Evolutionary conservation across 805 yeast species (phyloP), one percentile per base, ranked within the genome.

Genomic region (Komagataella mondaviorum): DNA sequence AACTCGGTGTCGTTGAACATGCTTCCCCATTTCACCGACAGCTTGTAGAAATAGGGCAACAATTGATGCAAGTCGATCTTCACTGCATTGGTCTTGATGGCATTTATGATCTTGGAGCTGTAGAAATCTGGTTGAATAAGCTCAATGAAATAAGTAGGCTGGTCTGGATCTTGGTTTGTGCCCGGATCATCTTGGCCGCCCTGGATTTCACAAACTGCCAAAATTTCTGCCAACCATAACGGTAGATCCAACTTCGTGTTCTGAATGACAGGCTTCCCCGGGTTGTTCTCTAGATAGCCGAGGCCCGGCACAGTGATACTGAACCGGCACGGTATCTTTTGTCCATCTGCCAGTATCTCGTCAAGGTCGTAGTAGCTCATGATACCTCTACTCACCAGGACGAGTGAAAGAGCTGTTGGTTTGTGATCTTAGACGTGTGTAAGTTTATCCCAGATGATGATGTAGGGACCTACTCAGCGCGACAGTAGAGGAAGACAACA

Each of bases 201-300:
- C 14, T 53, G 51, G 6, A 54, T 72, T 59, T 56, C 66, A 58
- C 68, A 64, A 17, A 77, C 69, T 0, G 96, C 96, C 36, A 90
- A 67, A 1, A 85, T 76, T 53, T 82, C 82, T 0, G 96, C 95
- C 45, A 91, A 66, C 98, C 98, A 91, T 24, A 89, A 64, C 0
- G 98, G 98, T 22, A 91, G 71, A 53, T 86, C 90, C 3, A 88
- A 59, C 59, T 80, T 81, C 2, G 89, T 72, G 39, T 80, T 81
- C 57, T 78, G 73, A 51, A 69, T 66, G 30, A 83, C 70, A 54
- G 80, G 62, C 55, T 78, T 74, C 1, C 85, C 87, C 1, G 88
- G 86, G 54, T 83, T 79, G 6, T 90, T 88, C 59, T 85, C 90
- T 6, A 91, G 70, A 60, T 83, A 88, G 2, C 96, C 97, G n/a